These are phyloP conservation scores for Cudoniella acicularis DNA, from an alignment of 495 filamentous ascomycete species.

Conservation along the genomic window DNA sequence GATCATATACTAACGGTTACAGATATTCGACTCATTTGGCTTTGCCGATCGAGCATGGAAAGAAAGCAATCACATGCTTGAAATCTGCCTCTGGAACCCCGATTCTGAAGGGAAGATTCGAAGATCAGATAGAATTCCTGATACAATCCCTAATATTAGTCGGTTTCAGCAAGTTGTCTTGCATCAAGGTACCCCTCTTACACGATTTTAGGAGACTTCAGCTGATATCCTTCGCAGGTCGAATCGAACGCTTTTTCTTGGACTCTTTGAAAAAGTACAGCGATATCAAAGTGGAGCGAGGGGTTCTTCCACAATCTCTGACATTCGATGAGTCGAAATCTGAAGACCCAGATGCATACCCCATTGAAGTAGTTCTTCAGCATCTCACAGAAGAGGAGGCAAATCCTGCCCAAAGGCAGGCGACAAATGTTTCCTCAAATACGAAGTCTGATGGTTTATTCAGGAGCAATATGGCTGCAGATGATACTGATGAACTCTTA, in stretches of 20 bases:
- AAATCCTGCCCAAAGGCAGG: constrained; percentile 36
- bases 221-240: constrained; percentile 27
- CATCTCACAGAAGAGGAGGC: constrained; percentile 43
- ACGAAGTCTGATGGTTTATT: constrained; percentile 43
- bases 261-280: constrained; percentile 48
- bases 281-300: constrained; percentile 46
- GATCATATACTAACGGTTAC: not conserved
- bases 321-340: constrained; percentile 37
- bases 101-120: constrained; percentile 48
- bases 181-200: constrained; percentile 33
- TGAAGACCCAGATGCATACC: constrained; percentile 46
- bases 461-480: constrained; percentile 44
- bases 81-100: constrained; percentile 43
- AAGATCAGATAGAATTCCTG: constrained; percentile 47
- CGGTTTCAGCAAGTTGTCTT: constrained; percentile 52
- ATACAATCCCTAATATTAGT: constrained; percentile 47
- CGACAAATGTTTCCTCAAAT: constrained; percentile 28
- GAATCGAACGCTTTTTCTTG: constrained; percentile 54
- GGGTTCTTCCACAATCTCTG: constrained; percentile 44
- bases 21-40: constrained; percentile 58
- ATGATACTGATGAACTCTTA: constrained; percentile 54
- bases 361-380: constrained; percentile 46
- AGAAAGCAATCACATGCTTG: constrained; percentile 52
- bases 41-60: constrained; percentile 57
- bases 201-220: not conserved